Percentiles rank a stretch among this genome's conserved stretches.
Conservation (phyloP, 768 basidiomycete species). For the Fomitopsis serialis region DNA sequence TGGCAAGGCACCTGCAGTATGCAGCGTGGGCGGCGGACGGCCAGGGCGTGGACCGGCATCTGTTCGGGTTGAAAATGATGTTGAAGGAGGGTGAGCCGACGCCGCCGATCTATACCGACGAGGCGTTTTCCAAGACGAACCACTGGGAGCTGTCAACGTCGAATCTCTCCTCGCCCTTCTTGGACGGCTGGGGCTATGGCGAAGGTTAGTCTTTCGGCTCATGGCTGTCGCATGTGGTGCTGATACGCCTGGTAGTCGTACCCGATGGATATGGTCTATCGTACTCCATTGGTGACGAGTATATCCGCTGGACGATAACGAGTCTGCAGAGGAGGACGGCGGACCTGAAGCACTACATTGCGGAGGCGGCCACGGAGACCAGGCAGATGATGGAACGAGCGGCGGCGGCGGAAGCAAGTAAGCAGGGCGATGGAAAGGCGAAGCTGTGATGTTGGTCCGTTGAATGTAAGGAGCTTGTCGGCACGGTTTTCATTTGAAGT, state of each 20-base stretch:
- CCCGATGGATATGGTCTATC: conserved; percentile 88
- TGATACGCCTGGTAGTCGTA: conserved; percentile 53
- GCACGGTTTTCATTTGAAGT: too few relatives aligned
- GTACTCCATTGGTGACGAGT: conserved; percentile 82
- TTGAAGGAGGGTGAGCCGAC: conserved; percentile 65
- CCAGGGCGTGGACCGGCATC: conserved; percentile 90
- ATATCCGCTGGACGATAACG: conserved; percentile 90
- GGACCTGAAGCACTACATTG: conserved; percentile 63
- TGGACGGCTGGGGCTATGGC: conserved; percentile 97
- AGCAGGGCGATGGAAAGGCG: conserved; percentile 22
- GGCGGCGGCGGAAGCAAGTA: conserved; percentile 32
- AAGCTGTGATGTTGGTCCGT: conserved; percentile 29
- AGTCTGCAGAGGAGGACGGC: conserved; percentile 51
- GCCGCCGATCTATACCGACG: conserved; percentile 73
- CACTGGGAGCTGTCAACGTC: conserved; percentile 96
- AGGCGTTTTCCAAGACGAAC: conserved; percentile 57
- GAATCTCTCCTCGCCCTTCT: conserved; percentile 72
- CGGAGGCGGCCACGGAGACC: conserved; percentile 76
- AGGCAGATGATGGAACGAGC: conserved; percentile 71
- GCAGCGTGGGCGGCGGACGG: conserved; percentile 90
- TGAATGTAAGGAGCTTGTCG: too few relatives aligned
- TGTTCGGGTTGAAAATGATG: conserved; percentile 89
- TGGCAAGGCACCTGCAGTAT: conserved; percentile 81
- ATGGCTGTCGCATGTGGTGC: background rate
- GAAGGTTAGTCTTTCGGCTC: conserved; percentile 53